A percentile compares a stretch with the other conserved stretches of the same genome.
Evolutionary conservation across 208 protist genomes (phyloP).

Genomic region (Wallacemonas rigidus): DNA sequence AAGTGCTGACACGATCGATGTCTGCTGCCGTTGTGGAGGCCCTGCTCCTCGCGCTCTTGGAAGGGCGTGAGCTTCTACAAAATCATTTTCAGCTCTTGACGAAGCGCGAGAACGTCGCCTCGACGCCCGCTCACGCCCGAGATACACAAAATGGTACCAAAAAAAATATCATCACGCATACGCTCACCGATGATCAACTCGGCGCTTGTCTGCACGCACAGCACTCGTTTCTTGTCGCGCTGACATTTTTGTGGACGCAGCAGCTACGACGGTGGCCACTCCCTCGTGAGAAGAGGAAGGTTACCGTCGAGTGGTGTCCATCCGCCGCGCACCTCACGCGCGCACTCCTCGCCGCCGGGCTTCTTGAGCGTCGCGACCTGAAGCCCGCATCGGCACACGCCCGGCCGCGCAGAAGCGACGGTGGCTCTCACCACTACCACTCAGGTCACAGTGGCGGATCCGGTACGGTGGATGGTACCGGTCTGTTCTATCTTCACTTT

Average conservation of each 20-base stretch:
- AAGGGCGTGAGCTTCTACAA: conserved; percentile 4
- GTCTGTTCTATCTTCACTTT: conserved; percentile 29
- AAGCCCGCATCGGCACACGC: conserved; percentile 6
- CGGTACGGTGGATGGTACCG: neutral
- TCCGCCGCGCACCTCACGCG: conserved; percentile 2
- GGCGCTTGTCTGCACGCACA: neutral
- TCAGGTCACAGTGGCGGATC: neutral
- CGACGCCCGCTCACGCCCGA: too few relatives aligned
- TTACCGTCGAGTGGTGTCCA: neutral
- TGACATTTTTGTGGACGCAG: conserved; percentile 59
- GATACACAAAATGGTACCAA: too few relatives aligned
- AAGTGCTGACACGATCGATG: conserved; percentile 18
- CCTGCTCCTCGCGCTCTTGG: conserved; percentile 29
- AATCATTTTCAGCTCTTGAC: neutral
- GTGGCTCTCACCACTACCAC: conserved; percentile 11
- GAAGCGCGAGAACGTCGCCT: neutral
- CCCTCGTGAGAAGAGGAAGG: neutral
- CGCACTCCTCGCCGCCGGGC: conserved; percentile 2
- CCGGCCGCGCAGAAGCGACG: neutral
- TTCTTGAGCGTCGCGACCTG: neutral
- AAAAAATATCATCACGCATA: too few relatives aligned
- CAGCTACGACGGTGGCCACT: conserved; percentile 25
- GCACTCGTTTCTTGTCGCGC: conserved; percentile 54
- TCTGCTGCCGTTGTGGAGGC: conserved; percentile 29
- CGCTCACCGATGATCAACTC: neutral